Base-by-base conservation (phyloP, 2,329 filamentous ascomycete species). In the Seiridium cupressi region DNA sequence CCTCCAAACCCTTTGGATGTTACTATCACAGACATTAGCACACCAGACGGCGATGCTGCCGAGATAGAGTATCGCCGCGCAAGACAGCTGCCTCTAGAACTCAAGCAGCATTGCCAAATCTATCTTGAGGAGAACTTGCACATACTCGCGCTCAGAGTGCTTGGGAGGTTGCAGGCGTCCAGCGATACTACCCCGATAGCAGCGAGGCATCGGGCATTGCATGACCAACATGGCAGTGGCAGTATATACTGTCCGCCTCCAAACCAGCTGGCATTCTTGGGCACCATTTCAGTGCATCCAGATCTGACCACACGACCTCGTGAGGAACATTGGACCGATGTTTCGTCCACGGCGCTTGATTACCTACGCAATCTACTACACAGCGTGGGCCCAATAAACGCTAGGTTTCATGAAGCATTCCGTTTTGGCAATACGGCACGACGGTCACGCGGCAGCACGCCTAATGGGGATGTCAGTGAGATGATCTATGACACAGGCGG, bases 241-340 rank as follows among this genome's bases (percentile, higher is more conserved):
- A 38, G 38, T 34, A 79, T 84, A 9, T 84, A 84, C 60, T 76
- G 92, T 18, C 91, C 94, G 1, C 85, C 90, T 2, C 82, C 89
- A 0, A 84, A 86, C 60, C 88, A 94, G 64, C 79, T 98, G 32
- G 88, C 91, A 6, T 79, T 97, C 7, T 83, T 93, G n/a, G 86
- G 83, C 48, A 95, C 92, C 1, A 79, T 97, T n/a, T 75, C 89
- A n/a, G 84, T 95, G 11, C 92, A 97, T 69, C 94, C 94, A 0
- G 77, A 80, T 32, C 85, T 90, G 64, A 97, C 93, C 1, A 95
- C 89, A 3, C 87, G 91, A 55, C 84, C 89, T 3, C 81, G 83
- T 35, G 84, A 86, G 7, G 69, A 77, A 10, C 87, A 90, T 26
- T 84, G 86, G 58, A 74, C 82, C 57, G 81, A 87, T 54, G 84